Evolutionary conservation across 169 alveolate genomes (phyloP), one percentile per base, ranked within the genome.

Genomic region (Eimeria praecox): DNA sequence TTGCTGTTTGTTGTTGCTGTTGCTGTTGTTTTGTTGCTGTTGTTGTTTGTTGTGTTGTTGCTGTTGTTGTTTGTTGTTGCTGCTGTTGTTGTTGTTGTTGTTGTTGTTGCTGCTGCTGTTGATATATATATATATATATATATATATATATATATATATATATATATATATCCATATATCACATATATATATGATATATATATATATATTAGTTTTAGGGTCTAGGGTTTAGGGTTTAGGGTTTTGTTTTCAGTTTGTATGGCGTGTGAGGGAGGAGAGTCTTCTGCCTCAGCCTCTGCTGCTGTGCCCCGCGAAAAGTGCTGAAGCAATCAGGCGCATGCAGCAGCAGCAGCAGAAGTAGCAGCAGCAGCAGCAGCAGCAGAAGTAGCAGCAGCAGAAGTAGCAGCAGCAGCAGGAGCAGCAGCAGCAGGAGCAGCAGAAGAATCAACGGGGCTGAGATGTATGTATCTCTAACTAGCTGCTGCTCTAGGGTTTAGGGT

Each of bases 281-380:
- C n/a, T 82, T 5, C 66, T 82, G 18, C 90, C 71, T 18, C 73
- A 82, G 46, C 90, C 90, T 20, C 44, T 82, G 90, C 90, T 49
- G 46, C 90, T 82, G 30, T 82, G 90, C 27, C 90, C 90, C 16
- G 18, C 90, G 52, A 71, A 27, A 12, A 44, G 52, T 73, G 71
- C 88, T 10, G 62, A 44, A 14, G n/a, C 16, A 62, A 42, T 42
- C 64, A 35, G 62, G 64, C 88, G 88, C 66, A 56, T 56, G 66
- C 66, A 56, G 66, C 66, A 14, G 66, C 66, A 56, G 66, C 66
- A 56, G 66, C 66, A 56, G 66, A 18, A 56, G 66, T 27, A 56
- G 66, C 10, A 56, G 66, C 66, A 56, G 52, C 56, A 38, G 87
- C 87, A 38, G 59, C 87, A 20, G 80, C 80, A 20, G 44, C 44